phyloP scores from a whole-genome alignment of 371 early-diverging fungal species.

The Mortierella sp. region DNA sequence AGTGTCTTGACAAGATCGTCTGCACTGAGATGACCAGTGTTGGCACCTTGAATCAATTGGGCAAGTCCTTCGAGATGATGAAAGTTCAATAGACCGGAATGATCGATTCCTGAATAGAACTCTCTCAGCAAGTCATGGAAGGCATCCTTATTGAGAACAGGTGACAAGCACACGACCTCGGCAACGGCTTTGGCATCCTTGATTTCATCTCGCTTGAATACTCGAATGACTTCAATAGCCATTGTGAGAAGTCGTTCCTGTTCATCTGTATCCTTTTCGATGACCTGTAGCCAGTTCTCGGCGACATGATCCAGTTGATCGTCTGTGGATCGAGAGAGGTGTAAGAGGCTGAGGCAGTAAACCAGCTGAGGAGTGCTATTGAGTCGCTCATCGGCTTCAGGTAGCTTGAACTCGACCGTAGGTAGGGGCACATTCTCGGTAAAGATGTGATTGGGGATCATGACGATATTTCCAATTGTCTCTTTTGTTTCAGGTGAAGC shows the following conservation, averaged over 20 bases:
- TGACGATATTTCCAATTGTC: neutral
- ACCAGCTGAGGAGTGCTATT: neutral
- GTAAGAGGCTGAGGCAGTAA: neutral
- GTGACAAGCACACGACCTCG: slow-evolving; percentile 1
- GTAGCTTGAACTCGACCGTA: neutral
- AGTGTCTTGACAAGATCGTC: slow-evolving; percentile 19
- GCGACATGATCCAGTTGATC: neutral
- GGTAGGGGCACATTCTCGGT: neutral
- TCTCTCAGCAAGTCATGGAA: neutral
- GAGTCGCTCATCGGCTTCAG: neutral
- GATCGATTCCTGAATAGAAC: neutral
- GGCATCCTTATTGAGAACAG: slow-evolving; percentile 3
- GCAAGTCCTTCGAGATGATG: slow-evolving; percentile 12
- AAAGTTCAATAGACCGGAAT: neutral
- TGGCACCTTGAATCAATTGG: neutral
- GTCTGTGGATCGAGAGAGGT: neutral
- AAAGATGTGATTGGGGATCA: neutral
- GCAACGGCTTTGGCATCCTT: neutral
- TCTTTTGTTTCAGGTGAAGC: neutral
- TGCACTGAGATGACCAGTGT: neutral
- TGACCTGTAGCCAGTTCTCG: neutral
- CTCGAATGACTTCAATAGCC: neutral
- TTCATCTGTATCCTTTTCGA: neutral
- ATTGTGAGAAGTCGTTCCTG: neutral
- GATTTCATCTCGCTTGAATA: slow-evolving; percentile 7